Evolutionary conservation across 257 asterid genomes (phyloP).

Genomic region (Striga asiatica): DNA sequence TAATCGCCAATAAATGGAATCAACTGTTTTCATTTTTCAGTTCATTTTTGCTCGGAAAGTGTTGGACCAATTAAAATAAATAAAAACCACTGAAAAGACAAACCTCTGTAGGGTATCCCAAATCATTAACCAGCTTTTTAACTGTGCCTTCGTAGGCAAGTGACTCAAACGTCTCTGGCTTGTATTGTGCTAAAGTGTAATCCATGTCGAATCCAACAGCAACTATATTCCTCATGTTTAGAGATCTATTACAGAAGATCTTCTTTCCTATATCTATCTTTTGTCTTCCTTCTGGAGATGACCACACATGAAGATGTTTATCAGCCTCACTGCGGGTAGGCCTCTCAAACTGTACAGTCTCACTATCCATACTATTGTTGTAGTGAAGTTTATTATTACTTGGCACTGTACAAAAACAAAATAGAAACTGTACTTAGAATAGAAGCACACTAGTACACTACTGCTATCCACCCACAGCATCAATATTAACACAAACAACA

Average conservation of each 20-base stretch:
- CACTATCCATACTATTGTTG: slow-evolving; percentile 42
- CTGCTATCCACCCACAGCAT: not conserved
- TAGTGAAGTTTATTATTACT: slow-evolving; percentile 34
- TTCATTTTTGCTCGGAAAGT: slow-evolving; percentile 10
- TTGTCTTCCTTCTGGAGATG: slow-evolving; percentile 71
- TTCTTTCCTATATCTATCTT: slow-evolving; percentile 57
- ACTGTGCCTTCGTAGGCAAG: slow-evolving; percentile 92
- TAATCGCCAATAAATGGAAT: not conserved
- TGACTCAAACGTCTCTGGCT: slow-evolving; percentile 86
- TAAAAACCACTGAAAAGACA: slow-evolving; percentile 7
- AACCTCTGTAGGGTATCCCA: slow-evolving; percentile 90
- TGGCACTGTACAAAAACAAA: slow-evolving; percentile 24
- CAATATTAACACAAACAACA: not conserved
- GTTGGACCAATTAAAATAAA: not conserved
- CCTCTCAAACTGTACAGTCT: slow-evolving; percentile 30
- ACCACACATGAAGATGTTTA: slow-evolving; percentile 48
- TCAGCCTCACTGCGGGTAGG: slow-evolving; percentile 22
- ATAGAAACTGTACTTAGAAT: not conserved
- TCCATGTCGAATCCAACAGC: slow-evolving; percentile 99
- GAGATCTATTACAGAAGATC: slow-evolving; percentile 87
- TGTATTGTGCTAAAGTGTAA: slow-evolving; percentile 91
- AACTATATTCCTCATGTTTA: slow-evolving; percentile 80
- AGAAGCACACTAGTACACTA: slow-evolving; percentile 1
- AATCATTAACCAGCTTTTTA: slow-evolving; percentile 71
- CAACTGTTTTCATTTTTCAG: slow-evolving; percentile 13